Evolutionary conservation across 2,329 filamentous ascomycete species (phyloP).

Genomic region (Beauveria brongniartii): DNA sequence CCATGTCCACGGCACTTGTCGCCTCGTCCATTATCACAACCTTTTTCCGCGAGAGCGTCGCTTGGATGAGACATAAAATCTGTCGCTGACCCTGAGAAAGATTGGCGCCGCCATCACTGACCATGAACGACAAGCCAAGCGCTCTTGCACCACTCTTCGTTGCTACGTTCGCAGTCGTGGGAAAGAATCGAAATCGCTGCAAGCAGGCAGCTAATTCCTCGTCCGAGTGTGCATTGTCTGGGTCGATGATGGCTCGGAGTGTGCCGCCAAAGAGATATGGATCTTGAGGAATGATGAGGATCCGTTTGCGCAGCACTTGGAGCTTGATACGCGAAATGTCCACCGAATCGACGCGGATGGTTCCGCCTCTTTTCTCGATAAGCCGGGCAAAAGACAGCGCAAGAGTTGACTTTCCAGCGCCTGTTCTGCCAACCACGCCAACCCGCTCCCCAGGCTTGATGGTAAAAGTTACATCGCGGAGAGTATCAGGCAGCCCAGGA

Average conservation of each 20-base stretch:
- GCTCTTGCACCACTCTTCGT: neutral
- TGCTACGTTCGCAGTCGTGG: neutral
- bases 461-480: conserved; percentile 54
- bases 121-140: neutral
- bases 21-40: conserved; percentile 67
- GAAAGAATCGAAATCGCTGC: conserved; percentile 52
- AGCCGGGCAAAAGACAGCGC: neutral
- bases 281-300: conserved; percentile 66
- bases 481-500: conserved; percentile 53
- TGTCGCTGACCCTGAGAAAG: conserved; percentile 63
- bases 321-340: conserved; percentile 54
- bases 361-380: neutral
- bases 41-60: conserved; percentile 49
- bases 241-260: conserved; percentile 60
- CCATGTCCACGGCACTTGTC: conserved; percentile 62
- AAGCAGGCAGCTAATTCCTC: conserved; percentile 55
- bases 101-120: conserved; percentile 16
- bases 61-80: conserved; percentile 57
- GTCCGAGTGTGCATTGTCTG: conserved; percentile 57
- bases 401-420: conserved; percentile 1
- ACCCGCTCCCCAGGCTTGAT: conserved; percentile 54
- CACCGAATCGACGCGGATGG: neutral
- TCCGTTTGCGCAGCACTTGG: conserved; percentile 54
- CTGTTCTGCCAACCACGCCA: conserved; percentile 20
- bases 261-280: conserved; percentile 67